phyloP scores from a whole-genome alignment of 2,329 filamentous ascomycete genomes.

The Alternaria arbusti region DNA sequence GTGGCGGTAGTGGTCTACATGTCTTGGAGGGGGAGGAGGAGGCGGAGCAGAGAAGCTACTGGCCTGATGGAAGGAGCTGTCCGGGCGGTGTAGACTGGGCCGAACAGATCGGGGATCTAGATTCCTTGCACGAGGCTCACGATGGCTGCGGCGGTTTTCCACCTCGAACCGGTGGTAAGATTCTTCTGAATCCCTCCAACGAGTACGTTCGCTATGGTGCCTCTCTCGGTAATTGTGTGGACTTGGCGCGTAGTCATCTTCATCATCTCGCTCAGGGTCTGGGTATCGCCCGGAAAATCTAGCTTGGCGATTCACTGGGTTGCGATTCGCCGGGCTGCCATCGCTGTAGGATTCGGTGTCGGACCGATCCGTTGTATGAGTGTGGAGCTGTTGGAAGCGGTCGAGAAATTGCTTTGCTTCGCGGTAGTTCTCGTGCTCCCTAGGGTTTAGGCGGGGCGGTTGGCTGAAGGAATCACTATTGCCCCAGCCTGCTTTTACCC shows the following conservation, averaged over 20 bases:
- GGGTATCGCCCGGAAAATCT: neutral
- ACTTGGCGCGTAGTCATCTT: neutral
- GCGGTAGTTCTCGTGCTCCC: slow-evolving; percentile 8
- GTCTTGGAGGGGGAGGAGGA: neutral
- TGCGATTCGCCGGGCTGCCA: neutral
- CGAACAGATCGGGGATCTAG: neutral
- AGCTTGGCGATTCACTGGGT: neutral
- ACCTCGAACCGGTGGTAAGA: neutral
- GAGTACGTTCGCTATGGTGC: neutral
- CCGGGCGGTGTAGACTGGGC: neutral
- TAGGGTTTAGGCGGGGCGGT: slow-evolving; percentile 8
- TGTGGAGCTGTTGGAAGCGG: neutral
- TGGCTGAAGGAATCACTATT: slow-evolving; percentile 15
- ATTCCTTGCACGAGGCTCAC: neutral
- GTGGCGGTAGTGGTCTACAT: neutral
- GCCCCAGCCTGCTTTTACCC: slow-evolving; percentile 17
- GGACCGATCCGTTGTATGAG: neutral
- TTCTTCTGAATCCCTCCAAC: neutral
- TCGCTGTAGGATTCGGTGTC: neutral
- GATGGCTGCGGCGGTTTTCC: neutral
- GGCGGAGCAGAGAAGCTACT: neutral
- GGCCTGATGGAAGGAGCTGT: neutral
- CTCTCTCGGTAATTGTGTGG: neutral
- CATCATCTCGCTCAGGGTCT: neutral
- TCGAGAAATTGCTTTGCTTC: slow-evolving; percentile 13